Conservation (phyloP, 2,329 filamentous ascomycete species). For the Aspergillus hortae region DNA sequence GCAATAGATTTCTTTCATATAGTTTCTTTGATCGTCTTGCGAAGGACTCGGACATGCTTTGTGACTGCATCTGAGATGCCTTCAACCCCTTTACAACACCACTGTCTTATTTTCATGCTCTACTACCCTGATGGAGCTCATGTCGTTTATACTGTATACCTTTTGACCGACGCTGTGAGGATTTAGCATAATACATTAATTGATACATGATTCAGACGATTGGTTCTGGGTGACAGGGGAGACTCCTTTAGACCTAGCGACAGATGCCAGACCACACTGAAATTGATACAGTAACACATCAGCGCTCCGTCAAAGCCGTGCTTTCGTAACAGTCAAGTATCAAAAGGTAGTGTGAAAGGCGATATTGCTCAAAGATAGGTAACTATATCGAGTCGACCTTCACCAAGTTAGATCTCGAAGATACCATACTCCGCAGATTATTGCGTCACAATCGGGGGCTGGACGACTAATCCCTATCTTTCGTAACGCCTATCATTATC, state of each 20-base stretch:
- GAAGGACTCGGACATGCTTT: slow-evolving; percentile 8
- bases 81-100: slow-evolving; percentile 3
- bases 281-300: too few relatives aligned
- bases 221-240: not conserved
- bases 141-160: slow-evolving; percentile 35
- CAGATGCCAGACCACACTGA: too few relatives aligned
- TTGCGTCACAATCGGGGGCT: not conserved
- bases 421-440: not conserved
- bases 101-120: slow-evolving; percentile 18
- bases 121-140: slow-evolving; percentile 22
- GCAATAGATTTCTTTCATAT: slow-evolving; percentile 32
- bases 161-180: slow-evolving; percentile 19
- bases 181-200: slow-evolving; percentile 31
- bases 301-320: too few relatives aligned
- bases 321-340: not conserved
- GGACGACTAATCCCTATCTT: too few relatives aligned
- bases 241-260: too few relatives aligned
- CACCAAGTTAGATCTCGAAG: not conserved
- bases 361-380: too few relatives aligned
- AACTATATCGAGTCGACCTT: too few relatives aligned
- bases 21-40: slow-evolving; percentile 16
- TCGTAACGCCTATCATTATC: not conserved
- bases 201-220: slow-evolving; percentile 6
- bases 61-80: slow-evolving; percentile 16
- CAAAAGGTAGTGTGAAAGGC: not conserved